A percentile compares a stretch with the other conserved stretches of the same genome.
Evolutionary conservation across 305 asterid genomes (phyloP).

Genomic region (Fraxinus baroniana): DNA sequence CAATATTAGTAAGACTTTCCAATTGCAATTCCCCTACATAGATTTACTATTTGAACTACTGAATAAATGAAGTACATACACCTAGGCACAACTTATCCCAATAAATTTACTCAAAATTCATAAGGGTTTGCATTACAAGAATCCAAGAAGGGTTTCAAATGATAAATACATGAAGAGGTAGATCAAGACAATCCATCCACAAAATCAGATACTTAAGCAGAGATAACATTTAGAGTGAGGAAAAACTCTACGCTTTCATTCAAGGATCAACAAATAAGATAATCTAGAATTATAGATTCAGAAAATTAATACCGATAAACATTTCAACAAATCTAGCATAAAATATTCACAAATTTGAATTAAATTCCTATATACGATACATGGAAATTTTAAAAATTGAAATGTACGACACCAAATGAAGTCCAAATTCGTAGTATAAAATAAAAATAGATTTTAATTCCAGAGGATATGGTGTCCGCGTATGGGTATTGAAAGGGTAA

Average conservation of each 20-base stretch:
- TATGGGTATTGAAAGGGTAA: not conserved
- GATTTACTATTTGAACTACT: too few species aligned
- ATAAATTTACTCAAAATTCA: too few species aligned
- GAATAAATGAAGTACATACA: too few species aligned
- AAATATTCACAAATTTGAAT: not conserved
- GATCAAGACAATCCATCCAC: constrained; percentile 25
- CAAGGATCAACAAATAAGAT: not conserved
- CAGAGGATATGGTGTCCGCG: not conserved
- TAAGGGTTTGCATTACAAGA: not conserved
- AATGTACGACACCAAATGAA: not conserved
- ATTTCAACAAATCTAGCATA: not conserved
- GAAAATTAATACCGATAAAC: not conserved
- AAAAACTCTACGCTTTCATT: not conserved
- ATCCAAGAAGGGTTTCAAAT: not conserved
- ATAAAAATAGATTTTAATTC: not conserved
- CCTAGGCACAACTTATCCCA: too few species aligned
- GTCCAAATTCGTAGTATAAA: not conserved
- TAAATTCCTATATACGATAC: constrained; percentile 1
- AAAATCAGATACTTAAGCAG: constrained; percentile 9
- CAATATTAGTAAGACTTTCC: too few species aligned
- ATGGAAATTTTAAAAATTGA: not conserved
- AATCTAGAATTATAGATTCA: not conserved
- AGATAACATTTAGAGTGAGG: not conserved
- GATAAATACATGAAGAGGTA: not conserved
- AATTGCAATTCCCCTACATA: not conserved